These are phyloP conservation scores for Fomitopsis betulina DNA, from an alignment of 1,284 basidiomycete species.

Conservation along the genomic window DNA sequence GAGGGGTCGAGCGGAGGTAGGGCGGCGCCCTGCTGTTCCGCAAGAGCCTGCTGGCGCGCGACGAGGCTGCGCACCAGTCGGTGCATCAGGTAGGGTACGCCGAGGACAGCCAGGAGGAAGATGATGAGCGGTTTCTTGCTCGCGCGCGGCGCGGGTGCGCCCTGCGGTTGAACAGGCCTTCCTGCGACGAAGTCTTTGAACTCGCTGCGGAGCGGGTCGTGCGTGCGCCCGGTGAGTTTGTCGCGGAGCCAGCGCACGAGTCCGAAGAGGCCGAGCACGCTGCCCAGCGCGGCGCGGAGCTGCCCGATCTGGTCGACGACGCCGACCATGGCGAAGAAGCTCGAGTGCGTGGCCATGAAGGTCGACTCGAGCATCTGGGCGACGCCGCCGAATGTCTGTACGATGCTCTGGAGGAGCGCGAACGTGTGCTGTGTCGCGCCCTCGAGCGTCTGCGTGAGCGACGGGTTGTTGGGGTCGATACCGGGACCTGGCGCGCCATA, in stretches of 20 bases:
- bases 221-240: conserved; percentile 46
- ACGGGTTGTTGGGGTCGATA: conserved; percentile 50
- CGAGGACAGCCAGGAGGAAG: conserved; percentile 95
- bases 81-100: conserved; percentile 93
- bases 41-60: conserved; percentile 48
- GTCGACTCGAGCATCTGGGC: conserved; percentile 98
- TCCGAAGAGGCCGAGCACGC: conserved; percentile 90
- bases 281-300: conserved; percentile 88
- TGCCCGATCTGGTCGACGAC: conserved; percentile 95
- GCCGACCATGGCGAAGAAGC: conserved; percentile 98
- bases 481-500: background rate
- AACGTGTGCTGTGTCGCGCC: conserved; percentile 91
- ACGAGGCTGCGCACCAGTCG: conserved; percentile 82
- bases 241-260: conserved; percentile 81
- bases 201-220: conserved; percentile 45
- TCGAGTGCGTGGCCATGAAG: conserved; percentile 98
- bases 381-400: conserved; percentile 93
- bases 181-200: conserved; percentile 70
- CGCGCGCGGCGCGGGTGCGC: conserved; percentile 47
- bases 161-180: conserved; percentile 42
- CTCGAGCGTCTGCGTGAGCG: conserved; percentile 86
- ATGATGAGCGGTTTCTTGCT: conserved; percentile 90
- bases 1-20: conserved; percentile 68
- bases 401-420: conserved; percentile 89
- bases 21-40: conserved; percentile 30